These are phyloP conservation scores for Trametes meyenii DNA, from an alignment of 768 basidiomycete species.

Conservation along the genomic window DNA sequence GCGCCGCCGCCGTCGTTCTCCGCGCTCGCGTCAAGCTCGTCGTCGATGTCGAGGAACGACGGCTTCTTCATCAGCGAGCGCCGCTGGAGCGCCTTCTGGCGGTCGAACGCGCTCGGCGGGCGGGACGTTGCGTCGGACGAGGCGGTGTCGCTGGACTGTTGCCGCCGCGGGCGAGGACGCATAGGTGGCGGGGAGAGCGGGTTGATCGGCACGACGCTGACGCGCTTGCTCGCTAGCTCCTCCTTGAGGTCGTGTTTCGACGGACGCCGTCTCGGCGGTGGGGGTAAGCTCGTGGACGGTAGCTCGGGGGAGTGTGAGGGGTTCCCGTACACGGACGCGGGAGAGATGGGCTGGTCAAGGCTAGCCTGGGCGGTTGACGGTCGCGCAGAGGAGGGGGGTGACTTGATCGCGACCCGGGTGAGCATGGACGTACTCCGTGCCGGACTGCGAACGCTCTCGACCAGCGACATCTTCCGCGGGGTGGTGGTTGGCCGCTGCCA, in stretches of 20 bases:
- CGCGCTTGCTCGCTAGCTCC: slow-evolving; percentile 18
- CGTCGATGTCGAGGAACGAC: slow-evolving; percentile 71
- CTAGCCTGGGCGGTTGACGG: slow-evolving; percentile 42
- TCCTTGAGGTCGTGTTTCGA: slow-evolving; percentile 35
- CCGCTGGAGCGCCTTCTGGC: slow-evolving; percentile 30
- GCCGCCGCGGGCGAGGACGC: slow-evolving; percentile 18
- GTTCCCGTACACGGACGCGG: slow-evolving; percentile 19
- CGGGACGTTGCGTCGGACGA: slow-evolving; percentile 11
- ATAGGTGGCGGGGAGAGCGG: slow-evolving; percentile 43
- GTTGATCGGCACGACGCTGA: slow-evolving; percentile 36
- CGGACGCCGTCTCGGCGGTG: slow-evolving; percentile 45
- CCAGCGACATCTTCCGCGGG: slow-evolving; percentile 1
- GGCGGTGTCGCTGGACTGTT: slow-evolving; percentile 6
- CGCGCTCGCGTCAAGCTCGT: slow-evolving; percentile 31
- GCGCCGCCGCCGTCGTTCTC: slow-evolving; percentile 11
- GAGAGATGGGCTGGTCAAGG: slow-evolving; percentile 30
- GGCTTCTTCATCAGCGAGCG: slow-evolving; percentile 66
- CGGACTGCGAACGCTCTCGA: slow-evolving; percentile 18
- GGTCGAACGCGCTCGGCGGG: slow-evolving; percentile 33
- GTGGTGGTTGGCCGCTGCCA: background rate
- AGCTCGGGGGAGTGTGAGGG: slow-evolving; percentile 34
- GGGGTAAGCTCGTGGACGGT: slow-evolving; percentile 45
- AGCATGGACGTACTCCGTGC: slow-evolving; percentile 21
- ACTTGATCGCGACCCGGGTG: slow-evolving; percentile 3
- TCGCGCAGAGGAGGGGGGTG: slow-evolving; percentile 30